These are phyloP conservation scores for Cucurbita pepo DNA, from an alignment of 306 rosid genomes.

Conservation along the genomic window DNA sequence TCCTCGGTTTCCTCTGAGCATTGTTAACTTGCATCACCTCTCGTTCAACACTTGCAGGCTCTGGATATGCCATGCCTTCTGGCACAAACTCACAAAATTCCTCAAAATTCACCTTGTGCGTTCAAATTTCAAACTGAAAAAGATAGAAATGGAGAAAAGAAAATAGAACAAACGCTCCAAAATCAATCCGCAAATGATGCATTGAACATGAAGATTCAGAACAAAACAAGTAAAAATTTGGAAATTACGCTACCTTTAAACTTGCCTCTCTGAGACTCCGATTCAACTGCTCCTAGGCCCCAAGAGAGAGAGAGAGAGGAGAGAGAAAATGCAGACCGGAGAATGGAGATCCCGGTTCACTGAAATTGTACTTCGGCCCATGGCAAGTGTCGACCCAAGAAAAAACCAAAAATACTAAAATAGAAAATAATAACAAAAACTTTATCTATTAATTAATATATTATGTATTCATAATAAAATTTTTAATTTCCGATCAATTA, in stretches of 20 bases:
- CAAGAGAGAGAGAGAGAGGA: neutral
- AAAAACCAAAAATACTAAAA: no score
- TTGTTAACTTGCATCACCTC: slow-evolving; percentile 16
- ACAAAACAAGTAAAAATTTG: neutral
- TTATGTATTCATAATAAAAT: no score
- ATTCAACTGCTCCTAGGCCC: neutral
- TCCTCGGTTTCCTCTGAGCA: slow-evolving; percentile 49
- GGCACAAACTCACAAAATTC: neutral
- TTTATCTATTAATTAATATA: no score
- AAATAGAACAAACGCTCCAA: neutral
- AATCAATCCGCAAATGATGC: neutral
- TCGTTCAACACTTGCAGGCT: slow-evolving; percentile 17
- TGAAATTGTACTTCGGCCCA: neutral
- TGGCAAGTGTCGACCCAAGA: neutral
- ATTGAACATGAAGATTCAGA: neutral
- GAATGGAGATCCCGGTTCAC: neutral
- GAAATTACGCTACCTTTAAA: neutral
- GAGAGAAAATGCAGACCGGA: neutral
- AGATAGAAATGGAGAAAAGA: neutral
- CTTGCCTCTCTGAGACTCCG: neutral
- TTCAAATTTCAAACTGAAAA: neutral
- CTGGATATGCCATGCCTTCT: slow-evolving; percentile 38
- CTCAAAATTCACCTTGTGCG: neutral
- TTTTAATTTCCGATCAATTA: no score
- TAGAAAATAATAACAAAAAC: no score